Evolutionary conservation across 805 yeast genomes (phyloP), one percentile per base, ranked within the genome.

Genomic region (Dipodascus geniculatus): DNA sequence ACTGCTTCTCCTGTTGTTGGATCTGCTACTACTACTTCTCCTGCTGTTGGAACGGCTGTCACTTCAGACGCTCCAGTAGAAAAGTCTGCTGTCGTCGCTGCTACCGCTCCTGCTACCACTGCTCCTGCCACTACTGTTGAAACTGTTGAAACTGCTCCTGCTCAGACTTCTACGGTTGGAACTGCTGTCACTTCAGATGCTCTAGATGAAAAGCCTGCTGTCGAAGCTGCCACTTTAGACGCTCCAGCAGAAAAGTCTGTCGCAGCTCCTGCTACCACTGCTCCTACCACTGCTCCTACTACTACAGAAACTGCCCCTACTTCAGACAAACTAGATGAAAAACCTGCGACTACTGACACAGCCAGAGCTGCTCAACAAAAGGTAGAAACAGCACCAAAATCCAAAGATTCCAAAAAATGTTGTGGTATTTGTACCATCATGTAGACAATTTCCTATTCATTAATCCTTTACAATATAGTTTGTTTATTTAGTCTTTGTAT

Each of bases 141-240:
- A n/a, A n/a, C 44, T 31, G 52, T 50, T 33, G 51, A 51, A 16
- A 49, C 48, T 14, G 53, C 44, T 33, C 50, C 53, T 42, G 57
- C 56, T 42, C 51, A 50, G 20, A 53, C 58, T 23, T 49, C 48
- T 51, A 54, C 49, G n/a, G n/a, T n/a, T n/a, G n/a, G n/a, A n/a
- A 31, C 54, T 55, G 42, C 47, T 28, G 57, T 56, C 47, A 48
- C 51, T 51, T 51, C 51, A 44, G 38, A 56, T 28, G 52, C 55
- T 11, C 44, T 20, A 9, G 16, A n/a, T 8, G 9, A 49, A 35
- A 6, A 24, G 38, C 33, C 33, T 28, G 11, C 33, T 20, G 42
- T 48, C 19, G 44, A 8, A 6, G 48, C 42, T 48, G 35, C 33
- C 38, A 14, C 33, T 23, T 14, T 23, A 8, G 33, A 49, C 9